phyloP scores from a whole-genome alignment of 2,329 filamentous ascomycete genomes.

The Chaetomium olivaceum region DNA sequence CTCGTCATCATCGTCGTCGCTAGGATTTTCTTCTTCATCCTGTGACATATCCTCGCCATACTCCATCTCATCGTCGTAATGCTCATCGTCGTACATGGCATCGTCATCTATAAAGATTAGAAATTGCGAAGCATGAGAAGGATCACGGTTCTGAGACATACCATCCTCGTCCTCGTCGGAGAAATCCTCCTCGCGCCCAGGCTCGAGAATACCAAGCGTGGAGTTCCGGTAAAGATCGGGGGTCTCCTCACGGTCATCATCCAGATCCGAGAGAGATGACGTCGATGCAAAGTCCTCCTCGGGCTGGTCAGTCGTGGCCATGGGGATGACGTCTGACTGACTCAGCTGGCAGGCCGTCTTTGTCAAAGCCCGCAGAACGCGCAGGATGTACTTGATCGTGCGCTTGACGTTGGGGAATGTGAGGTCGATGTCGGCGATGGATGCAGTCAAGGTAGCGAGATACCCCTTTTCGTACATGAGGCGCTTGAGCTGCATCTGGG shows the following conservation, averaged over 20 bases:
- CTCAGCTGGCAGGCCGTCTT: constrained; percentile 85
- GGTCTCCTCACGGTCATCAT: constrained; percentile 87
- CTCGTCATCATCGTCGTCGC: constrained; percentile 86
- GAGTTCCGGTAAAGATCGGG: constrained; percentile 97
- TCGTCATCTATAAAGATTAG: constrained; percentile 63
- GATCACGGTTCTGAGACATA: constrained; percentile 34
- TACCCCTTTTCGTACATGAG: constrained; percentile 99
- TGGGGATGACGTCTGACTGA: constrained; percentile 74
- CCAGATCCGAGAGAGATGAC: constrained; percentile 85
- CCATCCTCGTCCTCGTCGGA: constrained; percentile 70
- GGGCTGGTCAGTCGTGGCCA: constrained; percentile 64
- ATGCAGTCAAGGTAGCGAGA: constrained; percentile 81
- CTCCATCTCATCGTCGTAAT: constrained; percentile 86
- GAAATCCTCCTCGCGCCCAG: constrained; percentile 76
- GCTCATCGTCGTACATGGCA: constrained; percentile 87
- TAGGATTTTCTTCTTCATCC: constrained; percentile 83
- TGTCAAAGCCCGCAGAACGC: constrained; percentile 83
- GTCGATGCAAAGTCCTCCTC: constrained; percentile 87
- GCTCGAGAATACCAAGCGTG: constrained; percentile 90
- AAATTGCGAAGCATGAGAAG: neutral
- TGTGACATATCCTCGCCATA: constrained; percentile 76
- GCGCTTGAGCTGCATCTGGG: constrained; percentile 81
- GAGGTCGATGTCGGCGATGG: constrained; percentile 92
- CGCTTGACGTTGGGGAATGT: constrained; percentile 92
- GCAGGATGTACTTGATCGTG: constrained; percentile 93